A percentile compares a stretch with the other conserved stretches of the same genome.
These are phyloP conservation scores for Aureobasidium vineae DNA, from an alignment of 2,329 filamentous ascomycete genomes.

Conservation along the genomic window DNA sequence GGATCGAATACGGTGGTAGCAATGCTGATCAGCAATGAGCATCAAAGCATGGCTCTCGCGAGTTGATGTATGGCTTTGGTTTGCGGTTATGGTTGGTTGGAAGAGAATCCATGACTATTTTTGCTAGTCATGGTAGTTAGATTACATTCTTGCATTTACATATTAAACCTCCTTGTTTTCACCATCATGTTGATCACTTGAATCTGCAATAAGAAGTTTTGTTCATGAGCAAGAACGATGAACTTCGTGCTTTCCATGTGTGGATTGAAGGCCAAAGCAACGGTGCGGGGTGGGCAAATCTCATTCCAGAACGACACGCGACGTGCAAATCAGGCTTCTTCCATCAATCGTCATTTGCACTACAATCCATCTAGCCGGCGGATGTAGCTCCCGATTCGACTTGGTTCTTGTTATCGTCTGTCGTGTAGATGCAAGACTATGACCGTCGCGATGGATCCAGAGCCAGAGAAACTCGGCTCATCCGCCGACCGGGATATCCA, in stretches of 20 bases:
- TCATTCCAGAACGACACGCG: background rate
- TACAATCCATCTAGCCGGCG: background rate
- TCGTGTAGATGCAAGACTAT: slow-evolving; percentile 23
- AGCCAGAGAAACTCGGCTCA: slow-evolving; percentile 23
- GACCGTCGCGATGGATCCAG: slow-evolving; percentile 2
- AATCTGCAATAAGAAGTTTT: background rate
- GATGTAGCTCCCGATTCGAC: background rate
- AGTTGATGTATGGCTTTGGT: background rate
- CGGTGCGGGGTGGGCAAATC: background rate
- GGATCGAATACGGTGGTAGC: slow-evolving; percentile 30
- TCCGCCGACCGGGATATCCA: slow-evolving; percentile 6
- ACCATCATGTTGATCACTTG: background rate
- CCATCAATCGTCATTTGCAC: background rate
- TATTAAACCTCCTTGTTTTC: background rate
- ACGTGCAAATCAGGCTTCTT: background rate
- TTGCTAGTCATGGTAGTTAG: background rate
- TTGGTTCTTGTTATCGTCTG: background rate
- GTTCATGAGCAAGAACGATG: background rate
- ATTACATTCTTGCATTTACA: slow-evolving; percentile 10
- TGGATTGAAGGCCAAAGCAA: background rate
- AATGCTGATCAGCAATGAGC: background rate
- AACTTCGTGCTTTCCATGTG: background rate
- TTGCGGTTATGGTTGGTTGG: background rate
- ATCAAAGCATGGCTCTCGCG: background rate
- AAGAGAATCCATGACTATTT: background rate